Evolutionary conservation across 2,329 filamentous ascomycete species (phyloP).

Genomic region (Xylaria sp.): DNA sequence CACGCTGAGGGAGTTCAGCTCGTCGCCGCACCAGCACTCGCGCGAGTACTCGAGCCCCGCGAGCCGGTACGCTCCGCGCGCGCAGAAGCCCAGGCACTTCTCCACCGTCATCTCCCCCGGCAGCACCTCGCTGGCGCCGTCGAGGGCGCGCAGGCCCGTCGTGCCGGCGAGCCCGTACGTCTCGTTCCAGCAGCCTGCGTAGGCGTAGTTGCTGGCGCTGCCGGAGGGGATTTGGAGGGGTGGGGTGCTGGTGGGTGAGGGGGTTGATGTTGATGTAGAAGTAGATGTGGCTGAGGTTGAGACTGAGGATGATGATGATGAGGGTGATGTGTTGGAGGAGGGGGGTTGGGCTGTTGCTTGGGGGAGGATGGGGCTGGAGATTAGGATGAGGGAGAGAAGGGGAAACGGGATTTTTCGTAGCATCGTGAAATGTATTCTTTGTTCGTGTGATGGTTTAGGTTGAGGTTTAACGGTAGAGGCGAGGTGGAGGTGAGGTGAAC

Average conservation of each 20-base stretch:
- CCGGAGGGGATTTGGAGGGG: conserved; percentile 22
- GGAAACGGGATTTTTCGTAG: conserved; percentile 1
- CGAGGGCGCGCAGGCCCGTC: conserved; percentile 58
- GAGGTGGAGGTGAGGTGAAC: neutral
- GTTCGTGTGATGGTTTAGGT: neutral
- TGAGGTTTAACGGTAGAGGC: neutral
- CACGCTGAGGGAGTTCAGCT: conserved; percentile 59
- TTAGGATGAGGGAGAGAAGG: conserved; percentile 11
- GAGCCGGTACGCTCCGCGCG: conserved; percentile 54
- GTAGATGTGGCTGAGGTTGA: neutral
- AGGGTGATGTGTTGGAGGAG: neutral
- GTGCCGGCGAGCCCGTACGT: conserved; percentile 59
- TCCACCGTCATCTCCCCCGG: conserved; percentile 63
- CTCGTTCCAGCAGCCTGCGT: conserved; percentile 70
- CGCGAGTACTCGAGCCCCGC: conserved; percentile 66
- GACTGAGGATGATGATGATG: neutral
- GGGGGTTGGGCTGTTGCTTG: conserved; percentile 9
- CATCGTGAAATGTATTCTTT: conserved; percentile 12
- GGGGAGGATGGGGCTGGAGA: conserved; percentile 3
- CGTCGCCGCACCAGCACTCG: conserved; percentile 70
- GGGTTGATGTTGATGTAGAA: neutral
- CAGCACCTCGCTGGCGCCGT: conserved; percentile 53
- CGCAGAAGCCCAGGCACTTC: conserved; percentile 63
- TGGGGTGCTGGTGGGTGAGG: neutral
- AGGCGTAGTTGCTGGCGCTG: conserved; percentile 54